Percentiles rank a stretch among this genome's conserved stretches.
phyloP scores from a whole-genome alignment of 1,284 basidiomycete genomes.

The Phellopilus nigrolimitatus region DNA sequence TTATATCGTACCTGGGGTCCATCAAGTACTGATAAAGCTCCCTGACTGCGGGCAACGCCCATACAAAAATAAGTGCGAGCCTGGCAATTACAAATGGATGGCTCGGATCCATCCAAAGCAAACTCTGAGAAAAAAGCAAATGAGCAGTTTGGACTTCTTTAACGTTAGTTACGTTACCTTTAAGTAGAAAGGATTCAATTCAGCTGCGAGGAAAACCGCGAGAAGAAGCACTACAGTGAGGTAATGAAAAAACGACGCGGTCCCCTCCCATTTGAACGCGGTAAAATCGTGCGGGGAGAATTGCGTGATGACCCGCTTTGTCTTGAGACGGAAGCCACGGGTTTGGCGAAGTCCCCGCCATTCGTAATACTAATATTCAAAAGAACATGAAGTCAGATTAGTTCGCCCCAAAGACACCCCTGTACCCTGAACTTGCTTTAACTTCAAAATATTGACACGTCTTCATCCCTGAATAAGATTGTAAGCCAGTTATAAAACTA shows the following conservation, averaged over 20 bases:
- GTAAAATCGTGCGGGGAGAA: constrained; percentile 85
- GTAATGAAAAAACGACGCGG: constrained; percentile 71
- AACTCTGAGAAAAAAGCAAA: constrained; percentile 32
- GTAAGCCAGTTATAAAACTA: constrained; percentile 22
- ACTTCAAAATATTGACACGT: constrained; percentile 81
- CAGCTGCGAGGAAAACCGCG: constrained; percentile 75
- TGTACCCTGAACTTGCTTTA: constrained; percentile 45
- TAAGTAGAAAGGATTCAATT: constrained; percentile 80
- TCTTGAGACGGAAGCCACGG: constrained; percentile 69
- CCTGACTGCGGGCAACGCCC: constrained; percentile 74
- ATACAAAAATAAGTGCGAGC: constrained; percentile 72
- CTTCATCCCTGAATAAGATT: constrained; percentile 62
- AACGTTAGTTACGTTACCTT: constrained; percentile 42
- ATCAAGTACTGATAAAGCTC: constrained; percentile 79
- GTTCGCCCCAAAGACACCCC: neutral
- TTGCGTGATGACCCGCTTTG: constrained; percentile 71
- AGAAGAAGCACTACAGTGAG: constrained; percentile 68
- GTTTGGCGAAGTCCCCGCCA: constrained; percentile 81
- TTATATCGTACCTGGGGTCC: constrained; percentile 56
- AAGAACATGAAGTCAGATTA: constrained; percentile 18
- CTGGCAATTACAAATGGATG: constrained; percentile 76
- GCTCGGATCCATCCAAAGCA: constrained; percentile 85
- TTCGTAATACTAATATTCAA: constrained; percentile 59
- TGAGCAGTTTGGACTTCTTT: neutral
- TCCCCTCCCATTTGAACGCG: constrained; percentile 81